Base-by-base conservation (phyloP, 2,329 filamentous ascomycete species). In the Ophidiomyces ophidiicola region DNA sequence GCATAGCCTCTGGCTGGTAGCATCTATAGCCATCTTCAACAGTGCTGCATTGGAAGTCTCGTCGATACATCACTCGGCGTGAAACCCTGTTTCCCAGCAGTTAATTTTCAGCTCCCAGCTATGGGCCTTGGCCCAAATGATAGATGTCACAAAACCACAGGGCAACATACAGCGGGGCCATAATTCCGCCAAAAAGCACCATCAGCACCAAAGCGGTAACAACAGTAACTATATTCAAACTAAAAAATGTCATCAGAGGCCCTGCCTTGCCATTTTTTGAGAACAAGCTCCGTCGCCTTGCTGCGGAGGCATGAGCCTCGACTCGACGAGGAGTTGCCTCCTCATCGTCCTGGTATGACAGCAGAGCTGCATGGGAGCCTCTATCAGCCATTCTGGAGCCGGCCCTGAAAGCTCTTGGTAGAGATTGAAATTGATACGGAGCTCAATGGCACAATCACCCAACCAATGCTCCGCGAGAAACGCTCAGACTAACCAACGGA, bases 1-100 rank as follows among this genome's bases (percentile, higher is more conserved):
- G 71, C 48, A 76, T 80, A 1, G 76, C 74, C 31, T 79, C 69
- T 15, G 26, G 30, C 20, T 39, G 31, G 17, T 42, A 23, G 26
- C 43, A 45, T 30, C 18, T 33, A 20, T 42, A 45, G 7, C 43
- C 43, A 4, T 21, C 15, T 17, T 37, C 28, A 14, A 34, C 11
- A 18, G 8, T 39, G 24, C 31, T 36, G 20, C 43, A 45, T 7
- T 20, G 11, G 19, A 20, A 17, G 2, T 29, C 26, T 37, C 39
- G 33, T 17, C 28, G 12, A 11, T 18, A 21, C 7, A 36, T 23
- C 11, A 32, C 19, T 8, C 30, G 28, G 29, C 30, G 18, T 5
- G 33, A 31, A 11, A 34, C n/a, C 24, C 43, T 30, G 25, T 8
- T 8, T 8, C 11, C 14, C 10, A 33, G 8, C 26, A 23, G 12